Evolutionary conservation across 495 filamentous ascomycete genomes (phyloP), one percentile per base, ranked within the genome.

Genomic region (Penicillium bovifimosum): DNA sequence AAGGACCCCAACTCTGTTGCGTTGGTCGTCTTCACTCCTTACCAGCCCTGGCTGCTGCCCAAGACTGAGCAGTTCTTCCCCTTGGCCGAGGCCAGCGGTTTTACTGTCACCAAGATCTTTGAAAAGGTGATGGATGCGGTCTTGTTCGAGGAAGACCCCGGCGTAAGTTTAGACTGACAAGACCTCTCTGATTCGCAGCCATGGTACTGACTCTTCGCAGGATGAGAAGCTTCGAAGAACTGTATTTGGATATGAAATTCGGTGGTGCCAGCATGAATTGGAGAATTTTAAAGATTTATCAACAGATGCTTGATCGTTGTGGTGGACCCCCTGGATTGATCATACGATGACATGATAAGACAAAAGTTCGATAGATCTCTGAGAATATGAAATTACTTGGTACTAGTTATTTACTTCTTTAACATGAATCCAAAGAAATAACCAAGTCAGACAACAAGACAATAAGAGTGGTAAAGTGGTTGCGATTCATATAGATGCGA

Each of bases 11-110:
- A 74, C 11, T 78, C 86, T 14, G 77, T 73, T 39, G 91, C 90
- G 1, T 70, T 90, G 58, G 91, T 96, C 11, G 93, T 96, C 59
- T 97, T 97, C 67, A 95, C 90, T 0, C 89, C 88, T 2, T 95
- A 97, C 71, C 76, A 93, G 54, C 91, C 92, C 1, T 96, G 91
- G 91, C 70, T 96, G 57, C 72, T 86, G 54, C 79, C 87, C 47
- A 85, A 87, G 67, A 93, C 95, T 57, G 74, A 96, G 63, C 78
- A 74, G 6, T 96, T 97, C 72, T 96, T 97, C 61, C 84, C 89
- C 20, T 59, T 88, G 40, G 86, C 84, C 2, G 72, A 80, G 52
- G 74, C 80, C 48, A 71, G 62, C 36, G 90, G 90, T 0, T 87
- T 95, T 52, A 63, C 54, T 4, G 90, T 95, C 10, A 81, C 80